Conservation (phyloP, 108 stramenopile genomes). For the Nitzschia sp. region DNA sequence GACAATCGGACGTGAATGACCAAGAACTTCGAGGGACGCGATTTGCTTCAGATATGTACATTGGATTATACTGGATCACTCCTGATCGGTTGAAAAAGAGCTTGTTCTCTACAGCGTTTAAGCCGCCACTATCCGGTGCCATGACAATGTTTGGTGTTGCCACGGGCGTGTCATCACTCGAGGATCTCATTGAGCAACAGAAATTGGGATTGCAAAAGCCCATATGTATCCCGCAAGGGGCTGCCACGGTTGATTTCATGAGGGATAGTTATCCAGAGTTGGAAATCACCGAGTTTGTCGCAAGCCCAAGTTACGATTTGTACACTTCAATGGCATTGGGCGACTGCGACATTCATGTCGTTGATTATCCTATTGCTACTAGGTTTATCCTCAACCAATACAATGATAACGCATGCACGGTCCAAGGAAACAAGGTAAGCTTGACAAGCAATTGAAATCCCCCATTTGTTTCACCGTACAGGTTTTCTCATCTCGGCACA, state of each 20-base stretch:
- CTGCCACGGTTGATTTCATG: conserved; percentile 18
- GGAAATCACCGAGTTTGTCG: conserved; percentile 3
- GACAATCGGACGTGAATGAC: conserved; percentile 36
- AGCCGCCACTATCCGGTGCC: conserved; percentile 25
- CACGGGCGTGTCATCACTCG: conserved; percentile 10
- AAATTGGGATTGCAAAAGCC: conserved; percentile 1
- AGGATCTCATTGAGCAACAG: conserved; percentile 28
- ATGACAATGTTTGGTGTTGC: conserved; percentile 34
- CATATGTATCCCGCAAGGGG: conserved; percentile 10
- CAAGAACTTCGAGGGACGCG: background rate
- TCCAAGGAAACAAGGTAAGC: conserved; percentile 11
- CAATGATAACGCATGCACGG: conserved; percentile 14
- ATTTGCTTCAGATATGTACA: conserved; percentile 37
- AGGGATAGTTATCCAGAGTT: conserved; percentile 24
- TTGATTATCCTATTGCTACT: conserved; percentile 31
- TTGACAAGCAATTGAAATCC: no score
- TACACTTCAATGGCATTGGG: conserved; percentile 18
- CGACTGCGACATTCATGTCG: conserved; percentile 22
- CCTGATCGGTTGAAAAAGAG: conserved; percentile 23
- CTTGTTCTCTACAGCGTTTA: conserved; percentile 29
- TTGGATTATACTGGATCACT: conserved; percentile 33
- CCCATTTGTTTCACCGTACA: no score
- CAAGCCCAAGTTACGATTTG: conserved; percentile 1
- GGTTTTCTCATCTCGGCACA: background rate
- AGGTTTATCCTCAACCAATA: conserved; percentile 17